Conservation (phyloP, 2,329 filamentous ascomycete species). For the Chaetoscypha palmicola region DNA sequence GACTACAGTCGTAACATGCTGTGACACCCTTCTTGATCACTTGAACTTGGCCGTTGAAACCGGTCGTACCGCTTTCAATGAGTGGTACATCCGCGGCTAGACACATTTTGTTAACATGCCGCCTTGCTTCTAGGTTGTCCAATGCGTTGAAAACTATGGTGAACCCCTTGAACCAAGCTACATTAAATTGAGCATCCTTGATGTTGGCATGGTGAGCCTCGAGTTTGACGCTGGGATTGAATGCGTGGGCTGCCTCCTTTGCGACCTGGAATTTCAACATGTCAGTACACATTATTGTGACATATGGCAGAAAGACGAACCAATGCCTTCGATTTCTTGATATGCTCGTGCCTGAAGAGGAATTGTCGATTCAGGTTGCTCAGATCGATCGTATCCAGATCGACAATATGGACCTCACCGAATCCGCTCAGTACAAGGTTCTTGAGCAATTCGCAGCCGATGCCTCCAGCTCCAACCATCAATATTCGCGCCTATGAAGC, state of each 20-base stretch:
- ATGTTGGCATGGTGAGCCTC: conserved; percentile 91
- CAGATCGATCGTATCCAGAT: conserved; percentile 96
- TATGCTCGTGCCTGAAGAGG: conserved; percentile 91
- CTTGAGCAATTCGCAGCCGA: conserved; percentile 95
- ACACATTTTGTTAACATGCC: conserved; percentile 97
- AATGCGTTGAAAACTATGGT: conserved; percentile 90
- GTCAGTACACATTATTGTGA: conserved; percentile 5
- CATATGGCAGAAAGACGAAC: conserved; percentile 43
- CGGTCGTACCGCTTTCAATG: conserved; percentile 94
- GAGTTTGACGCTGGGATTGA: conserved; percentile 83
- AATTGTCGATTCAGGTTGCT: conserved; percentile 98
- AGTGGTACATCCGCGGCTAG: conserved; percentile 82
- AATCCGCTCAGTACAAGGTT: conserved; percentile 90
- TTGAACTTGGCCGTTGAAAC: conserved; percentile 96
- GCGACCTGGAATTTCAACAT: conserved; percentile 56
- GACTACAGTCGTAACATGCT: conserved; percentile 92
- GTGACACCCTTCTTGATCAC: conserved; percentile 89
- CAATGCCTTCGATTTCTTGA: conserved; percentile 93
- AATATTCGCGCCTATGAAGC: conserved; percentile 67
- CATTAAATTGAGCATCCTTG: conserved; percentile 78
- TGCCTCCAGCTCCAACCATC: conserved; percentile 93
- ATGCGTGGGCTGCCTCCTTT: conserved; percentile 81
- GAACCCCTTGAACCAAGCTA: conserved; percentile 82
- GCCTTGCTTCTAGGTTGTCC: conserved; percentile 87
- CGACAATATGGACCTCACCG: conserved; percentile 87